These are phyloP conservation scores for Diaporthe ilicicola DNA, from an alignment of 2,329 filamentous ascomycete species.

Conservation along the genomic window DNA sequence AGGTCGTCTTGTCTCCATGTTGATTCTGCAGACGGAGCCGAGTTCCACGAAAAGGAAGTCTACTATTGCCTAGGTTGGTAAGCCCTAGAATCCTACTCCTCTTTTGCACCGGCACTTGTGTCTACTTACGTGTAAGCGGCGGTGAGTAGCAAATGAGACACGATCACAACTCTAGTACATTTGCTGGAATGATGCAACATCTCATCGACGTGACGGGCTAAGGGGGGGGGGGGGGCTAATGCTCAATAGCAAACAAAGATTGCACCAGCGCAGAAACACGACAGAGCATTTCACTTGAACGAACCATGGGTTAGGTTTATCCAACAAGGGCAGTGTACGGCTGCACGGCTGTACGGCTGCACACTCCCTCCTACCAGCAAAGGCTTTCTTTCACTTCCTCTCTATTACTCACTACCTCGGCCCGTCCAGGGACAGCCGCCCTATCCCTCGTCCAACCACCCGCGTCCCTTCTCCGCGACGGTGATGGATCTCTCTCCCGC, in stretches of 20 bases:
- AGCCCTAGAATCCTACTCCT: too few relatives aligned
- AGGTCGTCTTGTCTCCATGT: too few relatives aligned
- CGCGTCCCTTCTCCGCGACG: background rate
- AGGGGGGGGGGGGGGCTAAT: background rate
- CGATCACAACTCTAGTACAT: too few relatives aligned
- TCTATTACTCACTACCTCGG: slow-evolving; percentile 15
- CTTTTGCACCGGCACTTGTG: too few relatives aligned
- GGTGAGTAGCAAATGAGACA: too few relatives aligned
- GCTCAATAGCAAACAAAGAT: background rate
- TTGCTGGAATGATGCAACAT: too few relatives aligned
- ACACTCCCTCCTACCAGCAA: background rate
- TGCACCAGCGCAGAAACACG: background rate
- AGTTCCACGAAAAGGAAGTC: too few relatives aligned
- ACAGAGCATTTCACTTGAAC: background rate
- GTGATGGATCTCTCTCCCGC: slow-evolving; percentile 1
- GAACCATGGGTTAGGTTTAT: background rate
- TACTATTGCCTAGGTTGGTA: too few relatives aligned
- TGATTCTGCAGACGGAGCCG: too few relatives aligned
- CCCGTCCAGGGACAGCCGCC: background rate
- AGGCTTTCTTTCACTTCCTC: slow-evolving; percentile 1
- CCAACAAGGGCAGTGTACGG: background rate
- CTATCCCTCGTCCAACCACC: background rate
- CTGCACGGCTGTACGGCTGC: too few relatives aligned
- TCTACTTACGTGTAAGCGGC: too few relatives aligned
- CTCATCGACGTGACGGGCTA: background rate